Base-by-base conservation (phyloP, 2,329 filamentous ascomycete genomes). In the Fusarium avenaceum region DNA sequence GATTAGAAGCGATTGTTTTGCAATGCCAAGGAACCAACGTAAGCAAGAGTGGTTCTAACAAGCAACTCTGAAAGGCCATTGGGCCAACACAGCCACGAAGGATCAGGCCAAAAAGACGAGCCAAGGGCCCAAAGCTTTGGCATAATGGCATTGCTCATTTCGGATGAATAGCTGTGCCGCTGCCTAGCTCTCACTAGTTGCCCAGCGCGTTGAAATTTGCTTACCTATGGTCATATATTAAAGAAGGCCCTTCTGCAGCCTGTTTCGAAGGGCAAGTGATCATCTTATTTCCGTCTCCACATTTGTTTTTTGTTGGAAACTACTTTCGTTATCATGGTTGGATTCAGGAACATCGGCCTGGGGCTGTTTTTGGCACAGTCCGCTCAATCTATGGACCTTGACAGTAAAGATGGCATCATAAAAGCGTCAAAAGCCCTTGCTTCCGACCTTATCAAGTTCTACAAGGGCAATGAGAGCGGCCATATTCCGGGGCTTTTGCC, bases 401-500 rank as follows among this genome's bases (percentile, higher is more conserved):
- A 50, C 15, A 53, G 19, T 7, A 44, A 20, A 30, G 50, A 67
- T 11, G 66, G 60, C 6, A 60, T 67, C 5, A 22, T 70, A 4
- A 45, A 69, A 7, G 47, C 57, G 5, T 69, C 66, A 4, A 67
- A 67, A 35, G 79, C 77, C 2, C 79, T 87, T 20, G 84, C 84
- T 17, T 78, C 82, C 71, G 83, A 86, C 49, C 76, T 86, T 20
- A 82, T 86, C 72, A 74, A 77, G 15, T 83, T 82, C 68, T 87
- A 86, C 74, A 77, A 81, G 33, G 85, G 84, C 45, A 84, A 86
- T 63, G 73, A 82, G 62, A 77, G 82, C 0, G 85, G 86, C 30
- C 76, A 81, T 63, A 83, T 81, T 7, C 85, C 86, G 4, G 86
- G 86, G 19, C 86, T 87, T 61, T 75, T 88, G 3, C 85, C 85